phyloP scores from a whole-genome alignment of 2,329 filamentous ascomycete genomes.

The Didymella lethalis region DNA sequence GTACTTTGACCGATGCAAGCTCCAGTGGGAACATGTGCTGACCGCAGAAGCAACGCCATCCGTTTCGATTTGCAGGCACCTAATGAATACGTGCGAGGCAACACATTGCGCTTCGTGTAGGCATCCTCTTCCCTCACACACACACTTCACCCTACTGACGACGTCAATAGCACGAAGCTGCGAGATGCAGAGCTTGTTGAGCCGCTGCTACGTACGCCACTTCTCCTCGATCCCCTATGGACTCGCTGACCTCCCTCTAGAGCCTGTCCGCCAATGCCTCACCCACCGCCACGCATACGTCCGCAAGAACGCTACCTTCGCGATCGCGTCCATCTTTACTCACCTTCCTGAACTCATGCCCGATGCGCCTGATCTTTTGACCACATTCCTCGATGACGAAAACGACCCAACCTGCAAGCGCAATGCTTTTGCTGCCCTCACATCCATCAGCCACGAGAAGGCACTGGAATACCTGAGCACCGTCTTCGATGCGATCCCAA shows the following conservation, averaged over 20 bases:
- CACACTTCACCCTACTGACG: constrained; percentile 25
- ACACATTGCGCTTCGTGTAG: constrained; percentile 90
- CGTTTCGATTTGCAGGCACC: constrained; percentile 96
- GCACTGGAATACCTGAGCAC: constrained; percentile 86
- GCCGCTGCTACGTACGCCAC: constrained; percentile 73
- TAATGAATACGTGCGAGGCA: constrained; percentile 97
- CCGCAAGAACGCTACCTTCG: constrained; percentile 96
- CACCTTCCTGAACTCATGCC: constrained; percentile 93
- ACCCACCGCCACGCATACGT: constrained; percentile 98
- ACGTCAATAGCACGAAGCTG: constrained; percentile 72
- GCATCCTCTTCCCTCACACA: constrained; percentile 1
- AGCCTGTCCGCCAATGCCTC: constrained; percentile 88
- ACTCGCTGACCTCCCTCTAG: constrained; percentile 30
- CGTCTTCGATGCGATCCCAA: constrained; percentile 92
- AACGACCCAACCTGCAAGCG: constrained; percentile 96
- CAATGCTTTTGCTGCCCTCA: constrained; percentile 92
- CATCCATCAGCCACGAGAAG: constrained; percentile 91
- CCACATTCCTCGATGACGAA: constrained; percentile 87
- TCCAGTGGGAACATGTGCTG: constrained; percentile 22
- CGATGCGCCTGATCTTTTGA: constrained; percentile 91
- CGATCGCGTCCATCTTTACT: constrained; percentile 88
- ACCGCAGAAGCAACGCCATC: constrained; percentile 82
- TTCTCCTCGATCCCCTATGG: background rate
- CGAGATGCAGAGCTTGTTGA: constrained; percentile 96
- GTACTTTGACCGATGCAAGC: constrained; percentile 59